Evolutionary conservation across 148 eudicot genomes (phyloP), one percentile per base, ranked within the genome.

Genomic region (Rhododendron ferrugineum): DNA sequence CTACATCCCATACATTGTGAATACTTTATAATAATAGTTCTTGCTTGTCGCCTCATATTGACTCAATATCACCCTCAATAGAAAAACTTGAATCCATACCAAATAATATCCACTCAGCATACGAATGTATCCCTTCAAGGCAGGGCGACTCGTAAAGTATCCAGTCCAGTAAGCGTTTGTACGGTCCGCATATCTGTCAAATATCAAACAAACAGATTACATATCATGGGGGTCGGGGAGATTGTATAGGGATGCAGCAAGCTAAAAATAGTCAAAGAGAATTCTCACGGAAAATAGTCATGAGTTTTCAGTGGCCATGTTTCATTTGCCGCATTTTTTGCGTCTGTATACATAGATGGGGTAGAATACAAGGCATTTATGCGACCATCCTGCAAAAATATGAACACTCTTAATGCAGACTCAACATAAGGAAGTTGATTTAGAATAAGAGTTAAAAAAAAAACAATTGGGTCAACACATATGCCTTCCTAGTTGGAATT

Each of bases 261-360:
- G 20, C 49, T 20, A 47, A 77, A 72, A 62, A 2, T 44, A 80
- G 1, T 44, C 73, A 68, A 54, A 79, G 72, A 44, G 56, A 60
- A 85, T 77, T 86, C 94, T 91, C 77, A 96, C 98, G 98, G 98
- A 85, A 94, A 96, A 90, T 93, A 96, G 86, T 96, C 98, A 87
- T 94, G 89, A 37, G 83, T 78, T 84, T 96, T 96, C 74, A 93
- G 91, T 14, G 98, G 96, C 98, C 98, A 96, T 3, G 92, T 86
- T 60, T 76, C 89, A 84, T 92, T 90, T 81, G 93, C 92, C 60
- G 91, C 93, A 84, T 90, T 78, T 90, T 96, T 94, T 78, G 98
- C 96, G 86, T 94, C 94, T 28, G 93, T 92, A 80, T 96, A 96
- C 82, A 93, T 78, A 66, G 98, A 94, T 84, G 98, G 98, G 32